Evolutionary conservation across 768 basidiomycete genomes (phyloP), one percentile per base, ranked within the genome.

Genomic region (Rickenella mellea): DNA sequence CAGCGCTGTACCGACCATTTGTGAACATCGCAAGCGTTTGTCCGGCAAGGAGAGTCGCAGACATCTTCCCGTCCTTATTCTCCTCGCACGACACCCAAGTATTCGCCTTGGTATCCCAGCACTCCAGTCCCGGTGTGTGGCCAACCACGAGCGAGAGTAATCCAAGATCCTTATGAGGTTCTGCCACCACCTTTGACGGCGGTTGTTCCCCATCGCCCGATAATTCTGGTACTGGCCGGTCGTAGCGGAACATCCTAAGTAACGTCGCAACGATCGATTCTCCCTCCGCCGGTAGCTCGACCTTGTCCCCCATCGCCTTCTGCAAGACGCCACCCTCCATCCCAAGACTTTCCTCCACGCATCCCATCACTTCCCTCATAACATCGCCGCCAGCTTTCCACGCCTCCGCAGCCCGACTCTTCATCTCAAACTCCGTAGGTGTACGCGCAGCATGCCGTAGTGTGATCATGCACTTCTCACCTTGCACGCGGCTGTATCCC

Each of bases 201-300:
- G 22, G 24, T 10, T 9, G 10, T 20, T 15, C 12, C 20, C 26
- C 32, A 6, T 33, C 17, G 9, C 45, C 39, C 15, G 26, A 38
- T 25, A 38, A 17, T 26, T 24, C 17, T 15, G 28, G 19, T 20
- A 41, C 40, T 20, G 49, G 46, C 5, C 49, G 47, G 11, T 51
- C 49, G 40, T 51, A 51, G 21, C 49, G 43, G 40, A 51, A 51
- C 47, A 51, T 45, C 4, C 49, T 22, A 10, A 51, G 37, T 19
- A 51, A 44, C 8, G 49, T 48, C 22, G 47, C 47, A 0, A 48
- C 42, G 19, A 40, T 43, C 14, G 45, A 27, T 28, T 11, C 47
- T 6, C 39, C 43, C 10, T 15, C 31, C 2, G 26, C 26, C 22
- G 48, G 48, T 25, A 49, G 41, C 4, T 17, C 31, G 15, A 33